Evolutionary conservation across 768 basidiomycete genomes (phyloP).

Genomic region (Pulveroboletus frians): DNA sequence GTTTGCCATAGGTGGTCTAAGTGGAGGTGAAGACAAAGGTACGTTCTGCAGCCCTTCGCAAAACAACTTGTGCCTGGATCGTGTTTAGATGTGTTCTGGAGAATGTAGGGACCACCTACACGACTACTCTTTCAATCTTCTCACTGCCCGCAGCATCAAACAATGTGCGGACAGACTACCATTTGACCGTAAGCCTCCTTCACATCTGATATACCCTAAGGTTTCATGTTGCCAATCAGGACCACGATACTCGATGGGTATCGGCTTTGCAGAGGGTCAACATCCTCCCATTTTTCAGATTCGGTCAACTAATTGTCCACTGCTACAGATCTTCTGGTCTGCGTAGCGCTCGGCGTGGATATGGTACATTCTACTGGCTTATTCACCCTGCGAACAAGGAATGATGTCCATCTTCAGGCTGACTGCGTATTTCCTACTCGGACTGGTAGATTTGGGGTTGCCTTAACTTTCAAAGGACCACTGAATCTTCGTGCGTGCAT

Average conservation of each 20-base stretch:
- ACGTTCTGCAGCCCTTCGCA: conserved; percentile 9
- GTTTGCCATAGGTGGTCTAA: conserved; percentile 86
- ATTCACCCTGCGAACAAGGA: background rate
- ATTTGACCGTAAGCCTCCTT: conserved; percentile 53
- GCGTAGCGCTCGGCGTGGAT: conserved; percentile 87
- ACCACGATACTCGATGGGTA: conserved; percentile 88
- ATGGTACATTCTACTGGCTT: conserved; percentile 51
- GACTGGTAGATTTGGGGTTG: conserved; percentile 88
- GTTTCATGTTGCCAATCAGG: conserved; percentile 39
- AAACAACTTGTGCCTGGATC: conserved; percentile 5
- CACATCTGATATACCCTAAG: background rate
- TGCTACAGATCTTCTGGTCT: conserved; percentile 72
- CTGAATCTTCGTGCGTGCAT: conserved; percentile 63
- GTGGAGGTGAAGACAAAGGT: conserved; percentile 92
- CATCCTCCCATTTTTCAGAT: conserved; percentile 1
- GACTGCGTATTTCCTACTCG: conserved; percentile 93
- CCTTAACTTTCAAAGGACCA: conserved; percentile 75
- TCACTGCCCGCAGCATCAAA: conserved; percentile 51
- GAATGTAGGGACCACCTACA: conserved; percentile 49
- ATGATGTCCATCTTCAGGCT: conserved; percentile 44
- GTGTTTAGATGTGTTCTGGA: conserved; percentile 73
- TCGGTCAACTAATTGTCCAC: background rate
- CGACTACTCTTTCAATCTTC: background rate
- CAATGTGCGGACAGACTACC: conserved; percentile 79
- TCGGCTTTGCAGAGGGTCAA: conserved; percentile 86